Conservation (phyloP, 2,329 filamentous ascomycete species). For the Parastagonospora nodorum region DNA sequence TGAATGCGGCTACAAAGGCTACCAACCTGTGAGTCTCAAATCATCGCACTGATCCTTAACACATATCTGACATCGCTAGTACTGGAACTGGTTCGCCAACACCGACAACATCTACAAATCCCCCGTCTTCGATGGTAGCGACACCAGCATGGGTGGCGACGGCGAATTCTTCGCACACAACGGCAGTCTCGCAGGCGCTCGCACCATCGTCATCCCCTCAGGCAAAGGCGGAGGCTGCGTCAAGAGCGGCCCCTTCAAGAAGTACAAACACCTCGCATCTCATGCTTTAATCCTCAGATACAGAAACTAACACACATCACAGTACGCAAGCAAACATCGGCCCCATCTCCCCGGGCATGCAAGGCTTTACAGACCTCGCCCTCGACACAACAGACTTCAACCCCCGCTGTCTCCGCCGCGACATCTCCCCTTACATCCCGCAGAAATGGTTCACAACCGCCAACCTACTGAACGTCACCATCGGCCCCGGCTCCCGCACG, state of each 20-base stretch:
- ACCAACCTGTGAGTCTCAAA: constrained; percentile 25
- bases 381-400: constrained; percentile 20
- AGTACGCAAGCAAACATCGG: constrained; percentile 23
- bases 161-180: constrained; percentile 24
- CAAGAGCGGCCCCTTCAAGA: constrained; percentile 25
- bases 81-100: constrained; percentile 1
- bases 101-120: neutral
- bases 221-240: constrained; percentile 31
- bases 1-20: constrained; percentile 46
- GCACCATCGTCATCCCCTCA: constrained; percentile 10
- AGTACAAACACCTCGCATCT: constrained; percentile 21
- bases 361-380: constrained; percentile 13
- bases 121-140: constrained; percentile 23
- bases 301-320: neutral
- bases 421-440: constrained; percentile 34
- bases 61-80: neutral
- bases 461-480: constrained; percentile 51
- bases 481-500: constrained; percentile 56
- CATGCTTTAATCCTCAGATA: neutral
- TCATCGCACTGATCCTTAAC: too few species aligned
- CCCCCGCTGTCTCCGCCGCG: constrained; percentile 41
- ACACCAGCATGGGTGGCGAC: constrained; percentile 43
- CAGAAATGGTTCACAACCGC: constrained; percentile 15
- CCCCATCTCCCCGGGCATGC: constrained; percentile 16
- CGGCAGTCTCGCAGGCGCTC: constrained; percentile 19